Base-by-base conservation (phyloP, 352 stramenopile genomes). In the Pythium scleroteichum region DNA sequence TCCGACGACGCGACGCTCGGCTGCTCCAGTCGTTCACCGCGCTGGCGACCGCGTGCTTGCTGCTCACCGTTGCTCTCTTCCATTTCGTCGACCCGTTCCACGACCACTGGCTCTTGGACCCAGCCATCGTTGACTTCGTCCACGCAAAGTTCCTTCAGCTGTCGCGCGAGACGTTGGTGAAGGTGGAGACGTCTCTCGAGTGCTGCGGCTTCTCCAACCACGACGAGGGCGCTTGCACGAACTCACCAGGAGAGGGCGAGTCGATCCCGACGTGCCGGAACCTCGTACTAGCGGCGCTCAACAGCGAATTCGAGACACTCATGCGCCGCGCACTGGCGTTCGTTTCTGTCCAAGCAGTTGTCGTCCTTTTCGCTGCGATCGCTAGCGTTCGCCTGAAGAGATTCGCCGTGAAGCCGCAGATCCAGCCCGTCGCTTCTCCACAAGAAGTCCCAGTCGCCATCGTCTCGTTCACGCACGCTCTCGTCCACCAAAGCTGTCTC, bases 121-220 rank as follows among this genome's bases (percentile, higher is more conserved):
- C 64, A 14, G 29, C 48, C 0, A 38, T 67, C 26, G 50, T 67
- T 13, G 58, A 71, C 27, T 47, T 55, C 5, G 29, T 71, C 14
- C 52, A 61, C 16, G 33, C 33, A n/a, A 59, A 61, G 32, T 71
- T 64, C 35, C 1, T 61, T 53, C 45, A 41, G n/a, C 48, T 78
- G 1, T 47, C 66, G 10, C 39, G 51, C 6, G 49, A 69, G 12
- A 53, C 51, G 24, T 66, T 69, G 8, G 53, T 78, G 2, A 39
- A 50, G 7, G 20, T 78, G 17, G 70, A 78, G 47, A 72, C 59
- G 0, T 49, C 55, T 2, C 48, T 78, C 8, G 54, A 63, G 16
- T 78, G 70, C 60, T 78, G 70, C 41, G 70, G 70, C 14, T 78
- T 70, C 50, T 54, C 44, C 8, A 49, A 32, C 0, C 22, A 42